Evolutionary conservation across 371 early-diverging fungal genomes (phyloP), one percentile per base, ranked within the genome.

Genomic region (Zychaea mexicana): DNA sequence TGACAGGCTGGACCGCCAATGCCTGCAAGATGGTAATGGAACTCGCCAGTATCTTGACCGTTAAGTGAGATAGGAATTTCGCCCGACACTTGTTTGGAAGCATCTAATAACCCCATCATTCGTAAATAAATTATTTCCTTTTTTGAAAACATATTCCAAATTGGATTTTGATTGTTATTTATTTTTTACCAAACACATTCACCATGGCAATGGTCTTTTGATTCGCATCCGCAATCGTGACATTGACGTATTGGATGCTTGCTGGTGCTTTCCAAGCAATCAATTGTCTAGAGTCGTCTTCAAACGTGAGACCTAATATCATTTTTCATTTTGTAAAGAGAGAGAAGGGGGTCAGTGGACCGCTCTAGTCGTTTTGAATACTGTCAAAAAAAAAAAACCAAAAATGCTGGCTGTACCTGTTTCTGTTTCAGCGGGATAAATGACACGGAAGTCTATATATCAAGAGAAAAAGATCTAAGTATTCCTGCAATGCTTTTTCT

Each of bases 231-330:
- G 70, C 68, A 30, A 79, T 49, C 6, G 77, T 74, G 42, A 79
- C 32, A 49, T 77, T 74, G 17, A 79, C 68, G 36, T 76, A 58
- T 22, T 64, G 64, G 17, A 79, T 52, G 10, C 60, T 52, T 1
- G 27, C 13, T 13, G 75, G 70, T 27, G 70, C 68, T 56, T 69
- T 55, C 80, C 80, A 79, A 22, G 80, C 69, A 27, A 79, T 62
- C 42, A 79, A 38, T 57, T 77, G 80, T n/a, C 69, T 68, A 4
- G 64, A 63, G n/a, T 52, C 39, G 3, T 79, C 77, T 38, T 70
- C 73, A 61, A 71, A 79, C 21, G 57, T 17, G 57, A 74, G 59
- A 59, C 71, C 80, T 77, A 55, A 28, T 46, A 24, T 49, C 15
- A 21, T 7, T 38, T 47, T 31, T 12, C n/a, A 7, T 21, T 26